phyloP scores from a whole-genome alignment of 768 basidiomycete genomes.

The Suillus weaverae region DNA sequence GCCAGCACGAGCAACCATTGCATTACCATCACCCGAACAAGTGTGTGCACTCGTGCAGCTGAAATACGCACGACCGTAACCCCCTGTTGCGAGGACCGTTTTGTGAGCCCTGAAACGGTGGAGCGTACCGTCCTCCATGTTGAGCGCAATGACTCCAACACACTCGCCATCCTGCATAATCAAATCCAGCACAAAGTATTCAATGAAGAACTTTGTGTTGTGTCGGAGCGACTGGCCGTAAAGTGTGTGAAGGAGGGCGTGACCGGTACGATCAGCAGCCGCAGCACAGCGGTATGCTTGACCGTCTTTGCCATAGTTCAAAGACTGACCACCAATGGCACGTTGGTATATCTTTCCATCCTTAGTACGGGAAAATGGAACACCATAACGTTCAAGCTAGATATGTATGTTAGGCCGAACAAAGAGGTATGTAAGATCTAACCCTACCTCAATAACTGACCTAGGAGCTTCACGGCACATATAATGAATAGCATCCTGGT shows the following conservation, averaged over 20 bases:
- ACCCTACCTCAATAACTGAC: constrained; percentile 83
- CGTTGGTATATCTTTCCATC: constrained; percentile 99
- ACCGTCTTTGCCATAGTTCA: constrained; percentile 96
- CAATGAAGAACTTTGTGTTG: constrained; percentile 99
- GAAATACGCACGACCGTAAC: constrained; percentile 98
- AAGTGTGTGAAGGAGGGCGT: constrained; percentile 96
- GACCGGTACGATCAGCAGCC: constrained; percentile 97
- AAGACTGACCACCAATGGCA: constrained; percentile 97
- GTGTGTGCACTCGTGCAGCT: constrained; percentile 99
- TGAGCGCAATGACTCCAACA: constrained; percentile 97
- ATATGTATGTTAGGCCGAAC: background rate
- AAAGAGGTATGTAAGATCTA: background rate
- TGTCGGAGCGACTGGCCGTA: constrained; percentile 99
- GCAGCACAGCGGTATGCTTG: constrained; percentile 99
- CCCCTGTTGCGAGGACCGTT: constrained; percentile 97
- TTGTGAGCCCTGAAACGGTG: constrained; percentile 98
- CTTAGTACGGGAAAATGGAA: constrained; percentile 97
- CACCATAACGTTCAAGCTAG: constrained; percentile 96
- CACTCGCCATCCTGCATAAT: constrained; percentile 99
- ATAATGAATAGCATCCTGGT: constrained; percentile 99
- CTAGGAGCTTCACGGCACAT: constrained; percentile 98
- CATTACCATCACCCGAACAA: constrained; percentile 98
- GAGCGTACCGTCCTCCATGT: constrained; percentile 99
- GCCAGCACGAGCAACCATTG: constrained; percentile 96
- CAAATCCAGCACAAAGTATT: constrained; percentile 97